Evolutionary conservation across 257 asterid genomes (phyloP).

Genomic region (Scutellaria minor): DNA sequence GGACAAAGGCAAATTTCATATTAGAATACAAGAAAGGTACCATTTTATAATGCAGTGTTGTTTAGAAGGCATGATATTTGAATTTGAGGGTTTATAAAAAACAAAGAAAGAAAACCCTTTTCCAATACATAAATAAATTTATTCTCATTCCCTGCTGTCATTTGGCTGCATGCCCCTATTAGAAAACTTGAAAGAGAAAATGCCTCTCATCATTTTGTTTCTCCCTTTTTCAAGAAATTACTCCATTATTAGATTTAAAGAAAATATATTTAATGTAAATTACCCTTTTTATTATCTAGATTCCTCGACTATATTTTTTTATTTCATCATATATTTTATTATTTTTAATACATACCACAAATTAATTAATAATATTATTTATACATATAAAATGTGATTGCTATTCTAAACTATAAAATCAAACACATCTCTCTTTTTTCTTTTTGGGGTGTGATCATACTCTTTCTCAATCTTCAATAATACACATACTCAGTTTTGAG

Average conservation of each 20-base stretch:
- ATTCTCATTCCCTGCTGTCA: conserved; percentile 33
- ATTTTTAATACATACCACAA: too few relatives aligned
- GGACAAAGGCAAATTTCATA: background rate
- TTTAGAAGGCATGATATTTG: conserved; percentile 2
- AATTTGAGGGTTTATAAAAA: background rate
- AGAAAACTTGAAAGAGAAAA: conserved; percentile 5
- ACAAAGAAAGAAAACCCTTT: background rate
- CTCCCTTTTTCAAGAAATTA: background rate
- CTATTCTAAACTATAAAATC: too few relatives aligned
- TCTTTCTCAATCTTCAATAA: conserved; percentile 30
- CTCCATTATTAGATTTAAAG: background rate
- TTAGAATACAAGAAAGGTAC: conserved; percentile 15
- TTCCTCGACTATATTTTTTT: too few relatives aligned
- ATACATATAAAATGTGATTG: too few relatives aligned
- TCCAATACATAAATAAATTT: background rate
- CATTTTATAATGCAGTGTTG: background rate
- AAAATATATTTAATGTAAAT: background rate
- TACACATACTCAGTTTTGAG: conserved; percentile 36
- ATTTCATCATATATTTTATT: too few relatives aligned
- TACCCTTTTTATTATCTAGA: background rate
- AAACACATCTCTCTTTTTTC: background rate
- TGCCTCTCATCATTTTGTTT: conserved; percentile 31
- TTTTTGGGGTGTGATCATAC: conserved; percentile 26
- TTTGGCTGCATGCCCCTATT: conserved; percentile 35
- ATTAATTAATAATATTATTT: too few relatives aligned